These are phyloP conservation scores for Peterozyma xylosa DNA, from an alignment of 805 yeast species.

Conservation along the genomic window DNA sequence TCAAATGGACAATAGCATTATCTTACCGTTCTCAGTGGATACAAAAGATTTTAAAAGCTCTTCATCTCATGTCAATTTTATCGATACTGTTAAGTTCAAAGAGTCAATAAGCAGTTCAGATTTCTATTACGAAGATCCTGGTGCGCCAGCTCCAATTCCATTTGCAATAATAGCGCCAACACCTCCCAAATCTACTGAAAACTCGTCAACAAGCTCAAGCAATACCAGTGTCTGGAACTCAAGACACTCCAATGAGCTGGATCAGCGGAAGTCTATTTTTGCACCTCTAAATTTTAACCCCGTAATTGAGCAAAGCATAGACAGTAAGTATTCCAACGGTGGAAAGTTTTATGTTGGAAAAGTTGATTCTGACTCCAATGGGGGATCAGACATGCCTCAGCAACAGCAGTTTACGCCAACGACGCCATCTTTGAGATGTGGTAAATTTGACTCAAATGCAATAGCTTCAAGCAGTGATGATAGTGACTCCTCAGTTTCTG, in stretches of 20 bases:
- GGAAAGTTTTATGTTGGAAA: slow-evolving; percentile 92
- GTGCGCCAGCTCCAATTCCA: slow-evolving; percentile 69
- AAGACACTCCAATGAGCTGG: slow-evolving; percentile 14
- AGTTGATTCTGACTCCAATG: slow-evolving; percentile 45
- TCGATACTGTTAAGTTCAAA: slow-evolving; percentile 38
- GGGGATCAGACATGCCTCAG: background rate
- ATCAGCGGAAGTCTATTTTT: slow-evolving; percentile 50
- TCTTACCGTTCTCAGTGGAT: slow-evolving; percentile 1
- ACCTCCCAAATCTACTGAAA: slow-evolving; percentile 15
- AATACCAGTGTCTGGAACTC: slow-evolving; percentile 4
- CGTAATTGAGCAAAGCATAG: slow-evolving; percentile 64
- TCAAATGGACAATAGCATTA: slow-evolving; percentile 3
- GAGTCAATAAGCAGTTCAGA: slow-evolving; percentile 20
- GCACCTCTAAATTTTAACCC: slow-evolving; percentile 83
- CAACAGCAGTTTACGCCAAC: slow-evolving; percentile 1
- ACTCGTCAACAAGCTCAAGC: slow-evolving; percentile 2
- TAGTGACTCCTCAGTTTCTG: slow-evolving; percentile 9
- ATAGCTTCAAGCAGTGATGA: slow-evolving; percentile 7
- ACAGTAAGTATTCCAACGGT: slow-evolving; percentile 80
- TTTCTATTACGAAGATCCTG: slow-evolving; percentile 68
- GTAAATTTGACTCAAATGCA: slow-evolving; percentile 1
- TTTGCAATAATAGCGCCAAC: slow-evolving; percentile 34
- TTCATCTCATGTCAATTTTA: slow-evolving; percentile 1
- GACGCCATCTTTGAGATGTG: slow-evolving; percentile 6
- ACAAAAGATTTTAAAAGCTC: slow-evolving; percentile 2